phyloP scores from a whole-genome alignment of 768 basidiomycete genomes.

The Daedaleopsis sinensis region DNA sequence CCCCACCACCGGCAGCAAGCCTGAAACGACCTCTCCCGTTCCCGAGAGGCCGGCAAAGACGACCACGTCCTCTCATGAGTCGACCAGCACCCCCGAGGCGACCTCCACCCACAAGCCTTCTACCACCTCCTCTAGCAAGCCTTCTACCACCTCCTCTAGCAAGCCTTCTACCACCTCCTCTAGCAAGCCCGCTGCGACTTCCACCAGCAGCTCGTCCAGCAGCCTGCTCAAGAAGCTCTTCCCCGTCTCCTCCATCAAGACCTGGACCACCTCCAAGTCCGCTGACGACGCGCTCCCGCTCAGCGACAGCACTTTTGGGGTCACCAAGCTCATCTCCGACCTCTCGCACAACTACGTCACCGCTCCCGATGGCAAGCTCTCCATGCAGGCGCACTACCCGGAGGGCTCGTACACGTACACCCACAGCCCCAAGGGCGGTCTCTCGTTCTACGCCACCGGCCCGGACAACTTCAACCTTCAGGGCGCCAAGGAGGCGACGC shows the following conservation, averaged over 20 bases:
- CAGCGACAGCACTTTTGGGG: conserved; percentile 30
- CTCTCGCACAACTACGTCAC: conserved; percentile 29
- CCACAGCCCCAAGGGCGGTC: conserved; percentile 53
- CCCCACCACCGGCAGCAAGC: neutral
- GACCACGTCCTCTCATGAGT: too few relatives aligned
- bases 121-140: too few relatives aligned
- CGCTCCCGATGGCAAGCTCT: conserved; percentile 29
- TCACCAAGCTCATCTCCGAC: conserved; percentile 24
- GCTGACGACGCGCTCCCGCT: conserved; percentile 27
- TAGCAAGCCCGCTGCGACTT: neutral
- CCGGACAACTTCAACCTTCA: conserved; percentile 53
- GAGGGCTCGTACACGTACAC: conserved; percentile 58
- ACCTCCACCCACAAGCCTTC: neutral
- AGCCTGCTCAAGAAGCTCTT: conserved; percentile 24
- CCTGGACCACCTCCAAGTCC: conserved; percentile 31
- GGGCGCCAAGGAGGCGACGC: conserved; percentile 66
- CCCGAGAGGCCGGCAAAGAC: conserved; percentile 5
- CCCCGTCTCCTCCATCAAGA: conserved; percentile 25
- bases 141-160: conserved; percentile 8
- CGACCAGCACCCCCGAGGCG: neutral
- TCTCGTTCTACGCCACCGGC: conserved; percentile 75
- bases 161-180: too few relatives aligned
- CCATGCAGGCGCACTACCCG: conserved; percentile 30
- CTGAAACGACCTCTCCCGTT: neutral
- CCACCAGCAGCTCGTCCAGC: conserved; percentile 2